Percentiles rank a stretch among this genome's conserved stretches.
Conservation (phyloP, 306 rosid genomes). For the Arachis stenosperma region DNA sequence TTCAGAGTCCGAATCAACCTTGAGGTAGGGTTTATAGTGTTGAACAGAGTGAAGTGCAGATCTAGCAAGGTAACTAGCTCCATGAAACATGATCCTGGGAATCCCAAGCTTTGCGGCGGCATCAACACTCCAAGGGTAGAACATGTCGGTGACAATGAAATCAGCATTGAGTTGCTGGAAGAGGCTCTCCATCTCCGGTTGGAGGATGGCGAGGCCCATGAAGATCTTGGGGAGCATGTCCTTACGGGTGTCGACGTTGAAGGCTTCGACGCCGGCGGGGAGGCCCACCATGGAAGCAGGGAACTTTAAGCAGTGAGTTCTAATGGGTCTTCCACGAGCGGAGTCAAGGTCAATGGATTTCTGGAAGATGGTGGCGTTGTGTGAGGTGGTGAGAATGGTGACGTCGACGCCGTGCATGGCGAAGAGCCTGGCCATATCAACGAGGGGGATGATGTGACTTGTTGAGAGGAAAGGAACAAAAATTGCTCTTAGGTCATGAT, state of each 20-base stretch:
- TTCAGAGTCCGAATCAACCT: conserved; percentile 27
- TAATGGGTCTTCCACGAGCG: conserved; percentile 35
- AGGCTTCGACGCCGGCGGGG: conserved; percentile 37
- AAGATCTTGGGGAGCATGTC: conserved; percentile 26
- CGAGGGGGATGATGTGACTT: conserved; percentile 54
- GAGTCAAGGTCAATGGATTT: conserved; percentile 44
- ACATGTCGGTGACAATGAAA: conserved; percentile 51
- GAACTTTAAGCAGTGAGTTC: conserved; percentile 37
- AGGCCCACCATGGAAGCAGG: conserved; percentile 45
- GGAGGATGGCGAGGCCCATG: conserved; percentile 37
- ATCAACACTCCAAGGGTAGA: conserved; percentile 46
- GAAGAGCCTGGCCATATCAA: conserved; percentile 51
- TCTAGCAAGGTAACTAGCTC: conserved; percentile 37
- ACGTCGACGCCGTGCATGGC: conserved; percentile 38
- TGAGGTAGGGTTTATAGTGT: conserved; percentile 27
- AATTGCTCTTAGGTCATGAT: conserved; percentile 21
- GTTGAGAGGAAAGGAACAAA: conserved; percentile 50
- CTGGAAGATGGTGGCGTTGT: conserved; percentile 47
- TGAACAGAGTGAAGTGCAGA: conserved; percentile 32
- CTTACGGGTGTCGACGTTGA: conserved; percentile 26
- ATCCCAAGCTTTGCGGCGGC: conserved; percentile 31
- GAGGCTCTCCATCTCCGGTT: conserved; percentile 22
- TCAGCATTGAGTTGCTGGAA: conserved; percentile 36
- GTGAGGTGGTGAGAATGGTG: conserved; percentile 46
- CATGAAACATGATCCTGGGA: conserved; percentile 44